phyloP scores from a whole-genome alignment of 352 stramenopile species.

The Phytophthora constricta region DNA sequence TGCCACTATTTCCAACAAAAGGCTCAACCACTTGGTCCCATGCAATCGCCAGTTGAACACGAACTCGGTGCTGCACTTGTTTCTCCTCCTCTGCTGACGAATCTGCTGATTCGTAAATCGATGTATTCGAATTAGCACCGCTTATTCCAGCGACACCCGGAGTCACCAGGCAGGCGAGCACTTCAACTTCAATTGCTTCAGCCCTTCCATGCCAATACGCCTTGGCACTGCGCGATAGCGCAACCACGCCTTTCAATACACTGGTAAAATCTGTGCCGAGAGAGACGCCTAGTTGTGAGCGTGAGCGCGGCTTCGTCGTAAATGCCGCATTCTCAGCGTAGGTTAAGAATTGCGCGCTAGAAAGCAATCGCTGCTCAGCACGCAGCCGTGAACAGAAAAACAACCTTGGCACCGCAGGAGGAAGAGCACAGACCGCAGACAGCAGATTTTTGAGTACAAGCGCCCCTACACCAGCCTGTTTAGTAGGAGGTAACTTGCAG shows the following conservation, averaged over 20 bases:
- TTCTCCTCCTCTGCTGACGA: slow-evolving; percentile 20
- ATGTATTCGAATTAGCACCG: slow-evolving; percentile 4
- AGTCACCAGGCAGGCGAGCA: slow-evolving; percentile 38
- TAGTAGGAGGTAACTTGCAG: slow-evolving; percentile 27
- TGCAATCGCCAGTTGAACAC: slow-evolving; percentile 30
- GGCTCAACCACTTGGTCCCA: slow-evolving; percentile 28
- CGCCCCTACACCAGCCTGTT: slow-evolving; percentile 31
- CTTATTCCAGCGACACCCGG: slow-evolving; percentile 6
- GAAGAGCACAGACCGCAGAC: slow-evolving; percentile 33
- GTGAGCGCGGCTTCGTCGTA: slow-evolving; percentile 51
- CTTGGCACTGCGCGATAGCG: slow-evolving; percentile 16
- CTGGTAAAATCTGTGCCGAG: slow-evolving; percentile 60
- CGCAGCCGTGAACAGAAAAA: slow-evolving; percentile 54
- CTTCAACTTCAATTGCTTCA: slow-evolving; percentile 34
- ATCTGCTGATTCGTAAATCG: slow-evolving; percentile 18
- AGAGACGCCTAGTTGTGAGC: slow-evolving; percentile 57
- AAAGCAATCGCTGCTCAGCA: slow-evolving; percentile 28
- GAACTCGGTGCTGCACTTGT: slow-evolving; percentile 30
- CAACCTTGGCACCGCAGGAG: slow-evolving; percentile 35
- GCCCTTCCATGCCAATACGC: slow-evolving; percentile 25
- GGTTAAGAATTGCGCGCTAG: slow-evolving; percentile 57
- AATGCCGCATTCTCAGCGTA: slow-evolving; percentile 50
- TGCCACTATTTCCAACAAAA: neutral
- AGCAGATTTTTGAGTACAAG: slow-evolving; percentile 51
- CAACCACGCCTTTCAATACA: slow-evolving; percentile 48